Evolutionary conservation across 2,329 filamentous ascomycete genomes (phyloP).

Genomic region (Talaromyces sp.): DNA sequence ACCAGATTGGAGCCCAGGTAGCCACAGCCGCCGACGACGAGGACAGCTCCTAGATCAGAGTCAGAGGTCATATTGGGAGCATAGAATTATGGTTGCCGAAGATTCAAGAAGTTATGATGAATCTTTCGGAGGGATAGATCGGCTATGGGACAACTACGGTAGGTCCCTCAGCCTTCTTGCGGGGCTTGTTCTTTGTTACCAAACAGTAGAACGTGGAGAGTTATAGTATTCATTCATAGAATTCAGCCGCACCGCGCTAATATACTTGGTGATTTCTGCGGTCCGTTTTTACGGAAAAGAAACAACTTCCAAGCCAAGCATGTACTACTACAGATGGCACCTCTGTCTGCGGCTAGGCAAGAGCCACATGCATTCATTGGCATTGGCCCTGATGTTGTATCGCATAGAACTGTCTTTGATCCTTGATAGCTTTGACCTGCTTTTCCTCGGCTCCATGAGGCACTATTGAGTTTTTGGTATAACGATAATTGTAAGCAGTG

Average conservation of each 20-base stretch:
- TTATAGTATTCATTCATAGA: not conserved
- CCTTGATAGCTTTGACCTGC: too few species aligned
- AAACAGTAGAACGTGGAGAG: not conserved
- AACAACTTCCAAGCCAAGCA: too few species aligned
- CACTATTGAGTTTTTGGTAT: not conserved
- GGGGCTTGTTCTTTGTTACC: too few species aligned
- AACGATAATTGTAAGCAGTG: not conserved
- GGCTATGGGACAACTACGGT: too few species aligned
- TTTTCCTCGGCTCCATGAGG: not conserved
- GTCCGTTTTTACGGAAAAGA: too few species aligned
- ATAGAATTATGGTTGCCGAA: not conserved
- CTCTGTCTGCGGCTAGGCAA: not conserved
- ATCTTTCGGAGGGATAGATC: not conserved
- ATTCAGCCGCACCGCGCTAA: not conserved
- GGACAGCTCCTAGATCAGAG: conserved; percentile 3
- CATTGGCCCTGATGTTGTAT: not conserved
- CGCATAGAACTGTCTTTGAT: not conserved
- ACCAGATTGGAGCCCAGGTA: conserved; percentile 15
- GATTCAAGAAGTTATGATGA: not conserved
- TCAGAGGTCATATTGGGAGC: not conserved
- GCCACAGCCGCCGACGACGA: conserved; percentile 16
- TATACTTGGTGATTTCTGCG: too few species aligned
- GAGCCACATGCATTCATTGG: not conserved
- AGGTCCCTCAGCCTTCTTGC: too few species aligned
- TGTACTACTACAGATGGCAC: too few species aligned